A percentile compares a stretch with the other conserved stretches of the same genome.
phyloP scores from a whole-genome alignment of 164 flowering plant species.

The Stephania yunnanensis region DNA sequence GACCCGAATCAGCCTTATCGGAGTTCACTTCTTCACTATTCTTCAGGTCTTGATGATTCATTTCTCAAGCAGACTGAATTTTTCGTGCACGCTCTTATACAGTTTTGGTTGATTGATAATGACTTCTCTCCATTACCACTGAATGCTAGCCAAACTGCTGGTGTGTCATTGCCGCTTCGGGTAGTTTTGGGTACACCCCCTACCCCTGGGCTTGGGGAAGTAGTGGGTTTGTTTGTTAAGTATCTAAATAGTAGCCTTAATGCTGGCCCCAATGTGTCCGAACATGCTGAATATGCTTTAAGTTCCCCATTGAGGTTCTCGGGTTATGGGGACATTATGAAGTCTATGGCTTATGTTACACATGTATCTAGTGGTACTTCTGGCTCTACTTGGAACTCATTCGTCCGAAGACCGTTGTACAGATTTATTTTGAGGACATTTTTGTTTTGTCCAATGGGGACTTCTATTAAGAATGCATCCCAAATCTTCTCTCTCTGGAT shows the following conservation, averaged over 20 bases:
- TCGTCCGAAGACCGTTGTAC: slow-evolving; percentile 73
- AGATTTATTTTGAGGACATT: slow-evolving; percentile 74
- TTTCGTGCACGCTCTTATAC: slow-evolving; percentile 43
- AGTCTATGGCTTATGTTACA: slow-evolving; percentile 25
- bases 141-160: slow-evolving; percentile 40
- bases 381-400: slow-evolving; percentile 46
- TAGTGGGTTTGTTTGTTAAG: slow-evolving; percentile 57
- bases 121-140: slow-evolving; percentile 71
- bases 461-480: slow-evolving; percentile 62
- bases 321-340: slow-evolving; percentile 26
- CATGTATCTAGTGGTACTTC: slow-evolving; percentile 15
- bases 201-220: slow-evolving; percentile 61
- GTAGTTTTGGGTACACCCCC: slow-evolving; percentile 55
- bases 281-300: slow-evolving; percentile 25
- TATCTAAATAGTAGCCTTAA: slow-evolving; percentile 48
- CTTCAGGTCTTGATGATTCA: slow-evolving; percentile 38
- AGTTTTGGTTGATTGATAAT: slow-evolving; percentile 81
- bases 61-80: slow-evolving; percentile 47
- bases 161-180: slow-evolving; percentile 40
- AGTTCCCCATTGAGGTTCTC: slow-evolving; percentile 29
- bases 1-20: slow-evolving; percentile 51
- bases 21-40: slow-evolving; percentile 60
- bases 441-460: slow-evolving; percentile 59
- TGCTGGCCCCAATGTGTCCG: slow-evolving; percentile 18
- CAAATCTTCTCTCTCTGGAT: slow-evolving; percentile 65